phyloP scores from a whole-genome alignment of 2,329 filamentous ascomycete species.

The Ophiostoma novo-ulmi region DNA sequence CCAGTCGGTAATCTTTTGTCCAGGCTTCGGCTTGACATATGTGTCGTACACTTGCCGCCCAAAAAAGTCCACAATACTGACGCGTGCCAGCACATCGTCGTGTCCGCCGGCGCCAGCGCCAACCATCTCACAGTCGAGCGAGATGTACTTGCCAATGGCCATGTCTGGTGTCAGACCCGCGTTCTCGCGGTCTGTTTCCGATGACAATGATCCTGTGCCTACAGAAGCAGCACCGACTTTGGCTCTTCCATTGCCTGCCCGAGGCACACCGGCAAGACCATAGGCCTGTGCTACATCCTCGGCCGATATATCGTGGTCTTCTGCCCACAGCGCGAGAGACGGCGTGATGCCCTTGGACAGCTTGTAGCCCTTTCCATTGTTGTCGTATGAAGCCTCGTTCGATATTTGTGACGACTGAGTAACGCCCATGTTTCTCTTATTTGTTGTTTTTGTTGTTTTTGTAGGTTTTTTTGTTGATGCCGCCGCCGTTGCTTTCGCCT shows the following conservation, averaged over 20 bases:
- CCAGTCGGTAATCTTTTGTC: slow-evolving; percentile 80
- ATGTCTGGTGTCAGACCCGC: slow-evolving; percentile 57
- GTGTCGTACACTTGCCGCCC: slow-evolving; percentile 91
- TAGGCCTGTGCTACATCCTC: slow-evolving; percentile 60
- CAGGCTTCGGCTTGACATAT: slow-evolving; percentile 72
- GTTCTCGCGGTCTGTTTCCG: slow-evolving; percentile 50
- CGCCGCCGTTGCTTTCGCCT: background rate
- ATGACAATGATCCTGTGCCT: slow-evolving; percentile 33
- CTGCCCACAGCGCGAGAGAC: slow-evolving; percentile 55
- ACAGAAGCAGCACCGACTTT: slow-evolving; percentile 12
- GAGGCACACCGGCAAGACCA: slow-evolving; percentile 43
- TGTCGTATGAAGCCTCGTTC: slow-evolving; percentile 30
- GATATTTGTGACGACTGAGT: slow-evolving; percentile 46
- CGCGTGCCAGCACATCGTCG: slow-evolving; percentile 74
- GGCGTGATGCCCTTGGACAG: slow-evolving; percentile 38
- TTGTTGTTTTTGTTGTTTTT: background rate
- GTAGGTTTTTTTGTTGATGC: background rate
- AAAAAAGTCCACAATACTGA: slow-evolving; percentile 90
- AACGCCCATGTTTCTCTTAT: slow-evolving; percentile 47
- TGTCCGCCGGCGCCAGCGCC: slow-evolving; percentile 68
- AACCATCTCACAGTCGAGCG: slow-evolving; percentile 98
- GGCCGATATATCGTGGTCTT: slow-evolving; percentile 56
- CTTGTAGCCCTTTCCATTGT: slow-evolving; percentile 29
- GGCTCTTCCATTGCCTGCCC: background rate
- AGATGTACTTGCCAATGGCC: slow-evolving; percentile 81